These are phyloP conservation scores for Tuctoria greenei DNA, from an alignment of 176 grass and related monocot species.

Conservation along the genomic window DNA sequence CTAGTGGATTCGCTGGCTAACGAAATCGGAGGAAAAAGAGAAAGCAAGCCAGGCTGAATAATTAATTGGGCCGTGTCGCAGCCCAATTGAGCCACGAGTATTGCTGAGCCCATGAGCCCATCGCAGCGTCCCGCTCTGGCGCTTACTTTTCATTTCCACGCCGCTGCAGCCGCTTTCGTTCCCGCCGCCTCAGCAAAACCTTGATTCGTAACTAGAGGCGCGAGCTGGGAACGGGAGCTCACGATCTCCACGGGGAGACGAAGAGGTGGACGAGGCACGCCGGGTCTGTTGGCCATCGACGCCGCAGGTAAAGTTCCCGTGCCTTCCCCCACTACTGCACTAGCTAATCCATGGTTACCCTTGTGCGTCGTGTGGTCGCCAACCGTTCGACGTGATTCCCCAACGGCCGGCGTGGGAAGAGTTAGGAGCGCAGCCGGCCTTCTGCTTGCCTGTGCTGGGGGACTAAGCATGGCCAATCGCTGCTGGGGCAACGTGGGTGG, in stretches of 20 bases:
- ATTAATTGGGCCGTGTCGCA: not conserved
- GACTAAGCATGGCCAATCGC: not conserved
- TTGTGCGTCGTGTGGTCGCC: not conserved
- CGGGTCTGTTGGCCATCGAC: not conserved
- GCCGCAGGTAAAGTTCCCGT: constrained; percentile 9
- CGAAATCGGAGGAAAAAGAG: not conserved
- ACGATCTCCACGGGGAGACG: not conserved
- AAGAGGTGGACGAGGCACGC: not conserved
- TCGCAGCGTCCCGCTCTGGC: not conserved
- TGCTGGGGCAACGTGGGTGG: not conserved
- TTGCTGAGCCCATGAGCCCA: not conserved
- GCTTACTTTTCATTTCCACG: not conserved
- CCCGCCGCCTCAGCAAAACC: not conserved
- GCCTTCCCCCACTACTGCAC: not conserved
- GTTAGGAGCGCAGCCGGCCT: not conserved
- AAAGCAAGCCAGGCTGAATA: not conserved
- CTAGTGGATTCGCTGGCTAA: constrained; percentile 22
- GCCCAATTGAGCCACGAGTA: no score
- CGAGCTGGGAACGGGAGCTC: not conserved
- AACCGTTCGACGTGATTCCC: constrained; percentile 4
- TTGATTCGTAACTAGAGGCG: constrained; percentile 7
- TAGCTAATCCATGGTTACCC: not conserved
- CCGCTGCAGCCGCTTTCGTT: not conserved
- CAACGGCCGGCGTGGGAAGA: not conserved
- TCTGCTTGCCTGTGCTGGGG: no score